Base-by-base conservation (phyloP, 352 stramenopile genomes). In the Phytopythium sindhum region DNA sequence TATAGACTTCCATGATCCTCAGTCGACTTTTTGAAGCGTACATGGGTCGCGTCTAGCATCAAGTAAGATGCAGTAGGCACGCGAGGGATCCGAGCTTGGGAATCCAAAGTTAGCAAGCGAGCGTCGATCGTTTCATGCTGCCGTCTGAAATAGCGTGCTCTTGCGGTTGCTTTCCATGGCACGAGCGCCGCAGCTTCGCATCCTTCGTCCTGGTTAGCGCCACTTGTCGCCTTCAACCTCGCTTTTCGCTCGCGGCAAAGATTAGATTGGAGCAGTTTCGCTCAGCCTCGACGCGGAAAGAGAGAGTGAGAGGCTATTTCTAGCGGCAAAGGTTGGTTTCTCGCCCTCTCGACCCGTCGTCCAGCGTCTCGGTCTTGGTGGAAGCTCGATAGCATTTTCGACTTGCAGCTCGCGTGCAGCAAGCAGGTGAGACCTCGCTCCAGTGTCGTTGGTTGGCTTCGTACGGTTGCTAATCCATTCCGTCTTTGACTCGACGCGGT, bases 1-100 rank as follows among this genome's bases (percentile, higher is more conserved):
- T 60, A 69, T 62, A 72, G 57, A 71, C 41, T 11, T 44, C 21
- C 17, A 44, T 53, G 56, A 15, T 29, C 31, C 21, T 53, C 59
- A n/a, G 28, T 23, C 29, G 11, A n/a, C n/a, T n/a, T n/a, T n/a
- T n/a, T n/a, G n/a, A n/a, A n/a, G 50, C 50, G 10, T 11, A 24
- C 15, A 56, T 45, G 39, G 8, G 9, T 45, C 39, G 17, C 39
- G 39, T 45, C 39, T 45, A 2, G 12, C 2, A 45, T 45, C 39
- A 45, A 5, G 19, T 45, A 23, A 4, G 39, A 45, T 8, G 19
- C 39, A n/a, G 39, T 21, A 45, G 39, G 7, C 17, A 6, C 39
- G 39, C 39, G 5, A 12, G 35, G 15, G 35, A 41, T 41, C 35
- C 6, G 35, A n/a, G n/a, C n/a, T n/a, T n/a, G n/a, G n/a, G n/a